Percentiles rank a stretch among this genome's conserved stretches.
phyloP scores from a whole-genome alignment of 371 early-diverging fungal species.

The Apophysomyces trapeziformis region DNA sequence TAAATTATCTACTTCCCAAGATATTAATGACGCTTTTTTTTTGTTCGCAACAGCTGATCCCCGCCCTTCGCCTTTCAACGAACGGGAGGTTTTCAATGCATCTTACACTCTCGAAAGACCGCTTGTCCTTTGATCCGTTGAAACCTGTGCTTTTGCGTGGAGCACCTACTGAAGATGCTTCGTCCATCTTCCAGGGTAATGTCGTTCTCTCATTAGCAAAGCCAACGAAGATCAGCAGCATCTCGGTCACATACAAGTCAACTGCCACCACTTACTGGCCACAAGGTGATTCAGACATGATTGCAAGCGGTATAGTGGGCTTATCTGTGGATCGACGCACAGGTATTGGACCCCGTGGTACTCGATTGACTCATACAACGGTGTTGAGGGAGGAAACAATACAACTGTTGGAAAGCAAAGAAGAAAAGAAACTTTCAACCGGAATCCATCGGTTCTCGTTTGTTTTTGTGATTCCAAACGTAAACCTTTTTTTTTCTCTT shows the following conservation, averaged over 20 bases:
- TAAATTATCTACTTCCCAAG: constrained; percentile 3
- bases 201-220: constrained; percentile 31
- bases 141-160: constrained; percentile 40
- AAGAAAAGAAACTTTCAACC: constrained; percentile 28
- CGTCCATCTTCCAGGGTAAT: constrained; percentile 35
- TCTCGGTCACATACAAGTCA: constrained; percentile 30
- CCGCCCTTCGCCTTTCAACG: background rate
- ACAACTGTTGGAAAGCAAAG: constrained; percentile 27
- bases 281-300: constrained; percentile 25
- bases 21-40: background rate
- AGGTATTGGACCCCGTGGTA: constrained; percentile 42
- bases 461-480: constrained; percentile 42
- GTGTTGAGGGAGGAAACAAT: constrained; percentile 30
- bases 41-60: no score
- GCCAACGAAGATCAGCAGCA: constrained; percentile 30
- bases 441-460: constrained; percentile 41
- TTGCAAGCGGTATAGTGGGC: background rate
- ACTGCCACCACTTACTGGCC: constrained; percentile 34
- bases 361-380: constrained; percentile 30
- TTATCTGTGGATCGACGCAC: constrained; percentile 11
- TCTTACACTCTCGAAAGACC: constrained; percentile 33
- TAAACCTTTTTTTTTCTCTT: constrained; percentile 17
- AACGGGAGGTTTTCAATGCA: constrained; percentile 14
- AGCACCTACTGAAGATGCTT: constrained; percentile 34
- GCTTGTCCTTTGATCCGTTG: constrained; percentile 34